These are phyloP conservation scores for Colletotrichum sp. DNA, from an alignment of 2,329 filamentous ascomycete species.

Conservation along the genomic window DNA sequence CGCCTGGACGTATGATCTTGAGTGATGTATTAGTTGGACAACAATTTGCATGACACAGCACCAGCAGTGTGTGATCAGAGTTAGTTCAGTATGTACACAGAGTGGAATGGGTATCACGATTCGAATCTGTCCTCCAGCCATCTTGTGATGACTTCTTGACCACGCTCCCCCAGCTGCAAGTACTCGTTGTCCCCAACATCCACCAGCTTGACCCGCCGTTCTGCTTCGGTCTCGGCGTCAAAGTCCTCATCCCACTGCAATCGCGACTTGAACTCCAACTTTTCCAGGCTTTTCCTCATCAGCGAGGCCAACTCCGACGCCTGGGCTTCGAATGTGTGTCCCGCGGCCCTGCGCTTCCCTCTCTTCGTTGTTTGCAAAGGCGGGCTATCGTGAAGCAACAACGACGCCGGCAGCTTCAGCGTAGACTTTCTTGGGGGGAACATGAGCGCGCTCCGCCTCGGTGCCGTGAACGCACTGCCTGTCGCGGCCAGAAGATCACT, in stretches of 20 bases:
- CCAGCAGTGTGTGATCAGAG: not conserved
- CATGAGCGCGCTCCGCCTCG: conserved; percentile 46
- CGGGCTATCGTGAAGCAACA: conserved; percentile 51
- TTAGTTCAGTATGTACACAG: not conserved
- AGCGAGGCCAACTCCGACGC: conserved; percentile 50
- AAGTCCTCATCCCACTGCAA: conserved; percentile 45
- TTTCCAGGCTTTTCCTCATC: conserved; percentile 55
- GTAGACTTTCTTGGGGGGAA: conserved; percentile 55
- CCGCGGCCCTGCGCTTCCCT: conserved; percentile 21
- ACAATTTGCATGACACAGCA: too few species aligned
- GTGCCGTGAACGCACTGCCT: conserved; percentile 26
- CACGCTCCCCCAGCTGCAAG: conserved; percentile 31
- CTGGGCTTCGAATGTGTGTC: conserved; percentile 52
- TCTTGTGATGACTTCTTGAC: conserved; percentile 27
- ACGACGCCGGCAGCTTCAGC: conserved; percentile 53
- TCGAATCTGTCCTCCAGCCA: conserved; percentile 33
- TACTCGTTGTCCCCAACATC: conserved; percentile 38
- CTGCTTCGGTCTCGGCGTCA: conserved; percentile 36
- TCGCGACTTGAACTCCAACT: conserved; percentile 49
- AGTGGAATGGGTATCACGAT: conserved; percentile 6
- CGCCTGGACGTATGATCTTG: not conserved
- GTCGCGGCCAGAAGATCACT: conserved; percentile 6
- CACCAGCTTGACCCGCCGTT: conserved; percentile 41
- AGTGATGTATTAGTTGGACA: not conserved
- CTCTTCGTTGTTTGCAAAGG: conserved; percentile 18